These are phyloP conservation scores for Orbilia ellipsospora DNA, from an alignment of 2,329 filamentous ascomycete species.

Conservation along the genomic window DNA sequence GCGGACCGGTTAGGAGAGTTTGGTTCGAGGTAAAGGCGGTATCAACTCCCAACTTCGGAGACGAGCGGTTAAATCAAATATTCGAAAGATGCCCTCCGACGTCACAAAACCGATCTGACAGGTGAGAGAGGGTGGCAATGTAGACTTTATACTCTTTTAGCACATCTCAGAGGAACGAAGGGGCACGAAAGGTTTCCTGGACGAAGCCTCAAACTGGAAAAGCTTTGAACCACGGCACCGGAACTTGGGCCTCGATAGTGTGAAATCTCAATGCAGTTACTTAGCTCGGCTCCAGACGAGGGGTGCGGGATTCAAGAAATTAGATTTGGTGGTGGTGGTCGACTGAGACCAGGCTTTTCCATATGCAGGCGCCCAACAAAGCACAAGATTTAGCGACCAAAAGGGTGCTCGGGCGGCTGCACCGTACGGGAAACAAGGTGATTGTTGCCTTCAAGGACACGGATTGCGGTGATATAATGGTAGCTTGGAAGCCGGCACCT, in stretches of 20 bases:
- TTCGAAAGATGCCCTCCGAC: conserved; percentile 19
- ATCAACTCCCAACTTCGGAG: background rate
- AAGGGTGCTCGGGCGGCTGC: conserved; percentile 52
- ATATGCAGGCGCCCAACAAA: conserved; percentile 54
- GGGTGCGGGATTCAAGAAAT: conserved; percentile 50
- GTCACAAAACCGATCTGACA: conserved; percentile 20
- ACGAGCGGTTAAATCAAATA: background rate
- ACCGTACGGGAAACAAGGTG: conserved; percentile 47
- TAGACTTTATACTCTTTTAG: conserved; percentile 51
- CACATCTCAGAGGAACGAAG: conserved; percentile 27
- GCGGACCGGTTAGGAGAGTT: too few relatives aligned
- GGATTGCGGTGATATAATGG: conserved; percentile 27
- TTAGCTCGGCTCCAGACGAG: conserved; percentile 47
- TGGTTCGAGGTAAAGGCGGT: too few relatives aligned
- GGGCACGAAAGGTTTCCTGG: conserved; percentile 28
- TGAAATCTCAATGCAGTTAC: conserved; percentile 37
- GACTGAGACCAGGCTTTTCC: conserved; percentile 54
- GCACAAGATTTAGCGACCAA: conserved; percentile 43
- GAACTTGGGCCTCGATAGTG: conserved; percentile 42
- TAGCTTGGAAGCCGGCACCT: background rate
- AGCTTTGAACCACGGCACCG: conserved; percentile 53
- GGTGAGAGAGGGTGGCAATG: conserved; percentile 37
- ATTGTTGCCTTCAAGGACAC: conserved; percentile 38
- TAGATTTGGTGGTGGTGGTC: conserved; percentile 48
- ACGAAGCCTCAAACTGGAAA: conserved; percentile 46